Evolutionary conservation across 768 basidiomycete genomes (phyloP).

Genomic region (Guyanaporus albipodus): DNA sequence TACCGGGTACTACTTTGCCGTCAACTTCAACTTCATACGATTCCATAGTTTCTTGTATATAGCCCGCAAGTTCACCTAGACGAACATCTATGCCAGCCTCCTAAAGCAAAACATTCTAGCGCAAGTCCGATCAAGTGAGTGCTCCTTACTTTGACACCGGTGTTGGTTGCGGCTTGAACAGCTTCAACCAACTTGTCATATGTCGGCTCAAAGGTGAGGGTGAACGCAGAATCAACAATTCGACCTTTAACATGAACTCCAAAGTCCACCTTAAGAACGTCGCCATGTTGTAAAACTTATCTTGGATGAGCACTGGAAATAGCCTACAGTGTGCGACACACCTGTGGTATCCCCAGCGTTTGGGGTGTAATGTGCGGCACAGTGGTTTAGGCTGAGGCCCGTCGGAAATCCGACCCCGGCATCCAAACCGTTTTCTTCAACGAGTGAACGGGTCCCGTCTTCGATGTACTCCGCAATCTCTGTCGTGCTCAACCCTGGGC

Average conservation of each 20-base stretch:
- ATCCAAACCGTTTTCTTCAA: conserved; percentile 85
- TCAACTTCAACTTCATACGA: conserved; percentile 95
- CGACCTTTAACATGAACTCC: conserved; percentile 97
- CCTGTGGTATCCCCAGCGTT: conserved; percentile 87
- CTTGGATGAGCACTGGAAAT: conserved; percentile 6
- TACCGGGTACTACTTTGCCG: conserved; percentile 79
- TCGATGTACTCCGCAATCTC: conserved; percentile 94
- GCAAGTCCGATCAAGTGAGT: background rate
- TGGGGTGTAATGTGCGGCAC: conserved; percentile 95
- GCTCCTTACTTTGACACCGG: conserved; percentile 73
- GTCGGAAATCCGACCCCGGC: conserved; percentile 95
- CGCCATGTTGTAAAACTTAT: conserved; percentile 73
- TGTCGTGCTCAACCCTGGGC: conserved; percentile 91
- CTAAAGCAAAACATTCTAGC: conserved; percentile 36
- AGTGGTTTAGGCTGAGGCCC: conserved; percentile 88
- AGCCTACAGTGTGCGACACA: conserved; percentile 34
- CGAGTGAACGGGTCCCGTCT: conserved; percentile 83
- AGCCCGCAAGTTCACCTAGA: conserved; percentile 85
- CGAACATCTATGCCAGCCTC: conserved; percentile 96
- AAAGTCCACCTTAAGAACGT: conserved; percentile 95
- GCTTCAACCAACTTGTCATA: conserved; percentile 89
- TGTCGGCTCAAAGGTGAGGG: conserved; percentile 81
- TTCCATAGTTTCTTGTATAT: conserved; percentile 98
- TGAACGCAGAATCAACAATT: conserved; percentile 95
- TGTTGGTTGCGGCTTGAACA: conserved; percentile 91